phyloP scores from a whole-genome alignment of 1,284 basidiomycete species.

The Tilletiopsis washingtonensis region DNA sequence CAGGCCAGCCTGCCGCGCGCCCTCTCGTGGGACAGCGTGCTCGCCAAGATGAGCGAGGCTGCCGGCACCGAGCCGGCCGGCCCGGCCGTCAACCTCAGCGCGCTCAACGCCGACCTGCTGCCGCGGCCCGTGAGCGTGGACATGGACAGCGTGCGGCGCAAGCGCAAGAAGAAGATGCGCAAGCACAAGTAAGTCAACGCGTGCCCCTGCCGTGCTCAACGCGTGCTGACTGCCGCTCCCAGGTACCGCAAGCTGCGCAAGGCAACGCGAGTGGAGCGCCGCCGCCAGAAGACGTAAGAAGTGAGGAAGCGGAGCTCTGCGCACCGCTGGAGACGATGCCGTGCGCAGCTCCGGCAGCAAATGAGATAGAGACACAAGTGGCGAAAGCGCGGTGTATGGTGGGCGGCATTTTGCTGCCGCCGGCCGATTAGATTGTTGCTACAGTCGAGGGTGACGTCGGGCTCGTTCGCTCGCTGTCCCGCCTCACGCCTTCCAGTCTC shows the following conservation, averaged over 20 bases:
- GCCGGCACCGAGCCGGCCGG: neutral
- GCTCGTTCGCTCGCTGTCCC: too few species aligned
- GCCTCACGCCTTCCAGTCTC: constrained; percentile 19
- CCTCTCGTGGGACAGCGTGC: constrained; percentile 34
- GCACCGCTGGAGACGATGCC: too few species aligned
- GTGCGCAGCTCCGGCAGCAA: too few species aligned
- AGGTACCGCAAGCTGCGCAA: constrained; percentile 44
- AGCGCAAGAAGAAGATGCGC: constrained; percentile 46
- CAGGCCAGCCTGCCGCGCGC: constrained; percentile 32
- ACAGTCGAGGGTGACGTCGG: too few species aligned
- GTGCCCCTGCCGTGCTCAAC: neutral
- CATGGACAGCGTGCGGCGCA: constrained; percentile 43
- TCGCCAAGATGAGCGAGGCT: constrained; percentile 19
- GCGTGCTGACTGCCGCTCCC: neutral
- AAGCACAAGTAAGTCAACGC: constrained; percentile 37
- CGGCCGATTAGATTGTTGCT: too few species aligned
- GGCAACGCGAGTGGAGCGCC: constrained; percentile 39
- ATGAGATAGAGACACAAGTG: too few species aligned
- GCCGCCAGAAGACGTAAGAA: constrained; percentile 37
- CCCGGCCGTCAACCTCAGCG: constrained; percentile 8
- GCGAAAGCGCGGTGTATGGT: too few species aligned
- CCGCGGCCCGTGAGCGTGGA: constrained; percentile 11
- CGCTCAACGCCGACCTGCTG: constrained; percentile 17
- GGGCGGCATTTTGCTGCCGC: too few species aligned
- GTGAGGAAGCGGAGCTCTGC: too few species aligned